Evolutionary conservation across 371 early-diverging fungal species (phyloP).

Genomic region (Massospora cicadina): DNA sequence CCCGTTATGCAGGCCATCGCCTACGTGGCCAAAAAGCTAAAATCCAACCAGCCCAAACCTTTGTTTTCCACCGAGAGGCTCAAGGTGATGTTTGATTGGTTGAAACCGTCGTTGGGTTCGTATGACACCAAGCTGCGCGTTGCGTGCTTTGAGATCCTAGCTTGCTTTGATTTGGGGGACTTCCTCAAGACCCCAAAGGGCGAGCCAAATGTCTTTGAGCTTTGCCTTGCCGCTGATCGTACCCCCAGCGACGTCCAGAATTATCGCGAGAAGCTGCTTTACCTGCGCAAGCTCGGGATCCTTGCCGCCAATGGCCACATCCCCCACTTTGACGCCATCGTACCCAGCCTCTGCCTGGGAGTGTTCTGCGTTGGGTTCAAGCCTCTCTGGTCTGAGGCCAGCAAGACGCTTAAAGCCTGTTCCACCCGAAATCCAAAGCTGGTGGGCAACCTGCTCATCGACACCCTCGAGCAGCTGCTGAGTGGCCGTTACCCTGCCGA

Average conservation of each 20-base stretch:
- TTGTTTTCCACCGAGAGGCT: neutral
- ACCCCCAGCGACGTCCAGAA: constrained; percentile 33
- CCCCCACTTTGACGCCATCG: neutral
- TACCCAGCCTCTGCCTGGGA: constrained; percentile 15
- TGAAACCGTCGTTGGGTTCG: neutral
- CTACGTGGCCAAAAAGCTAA: neutral
- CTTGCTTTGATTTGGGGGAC: neutral
- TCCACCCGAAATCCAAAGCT: constrained; percentile 29
- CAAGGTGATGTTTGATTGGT: neutral
- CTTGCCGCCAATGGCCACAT: neutral
- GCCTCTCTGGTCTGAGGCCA: constrained; percentile 70
- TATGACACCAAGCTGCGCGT: constrained; percentile 1
- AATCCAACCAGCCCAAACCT: neutral
- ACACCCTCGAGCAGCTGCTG: constrained; percentile 31
- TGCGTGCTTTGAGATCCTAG: constrained; percentile 1
- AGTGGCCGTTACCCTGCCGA: constrained; percentile 26
- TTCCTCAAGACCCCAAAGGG: neutral
- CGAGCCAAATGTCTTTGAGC: neutral
- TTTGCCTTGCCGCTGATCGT: neutral
- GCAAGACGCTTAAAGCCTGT: constrained; percentile 29
- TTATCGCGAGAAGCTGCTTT: constrained; percentile 60
- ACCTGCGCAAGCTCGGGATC: constrained; percentile 29
- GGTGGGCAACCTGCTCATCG: constrained; percentile 42
- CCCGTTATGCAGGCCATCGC: neutral
- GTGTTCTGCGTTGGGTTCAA: constrained; percentile 54